Base-by-base conservation (phyloP, 2,329 filamentous ascomycete species). In the Bipolaris zeicola region DNA sequence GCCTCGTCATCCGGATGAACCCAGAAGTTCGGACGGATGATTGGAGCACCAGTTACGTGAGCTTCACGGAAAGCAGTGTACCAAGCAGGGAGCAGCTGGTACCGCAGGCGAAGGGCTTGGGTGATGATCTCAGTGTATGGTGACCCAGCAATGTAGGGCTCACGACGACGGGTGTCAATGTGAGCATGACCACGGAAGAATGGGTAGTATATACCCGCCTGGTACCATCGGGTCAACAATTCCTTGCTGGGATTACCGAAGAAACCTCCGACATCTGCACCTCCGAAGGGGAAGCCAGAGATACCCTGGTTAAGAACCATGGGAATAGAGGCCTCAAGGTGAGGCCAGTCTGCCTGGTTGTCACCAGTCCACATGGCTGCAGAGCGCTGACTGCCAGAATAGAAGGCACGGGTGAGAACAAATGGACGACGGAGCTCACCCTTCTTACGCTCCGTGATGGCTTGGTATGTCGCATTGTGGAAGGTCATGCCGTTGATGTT, bases 291-390 rank as follows among this genome's bases (percentile, higher is more conserved):
- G 76, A 90, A 98, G 6, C 95, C 95, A 1, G 92, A 87, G 65
- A 99, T 92, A 53, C 94, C 93, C 71, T 96, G 91, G 76, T 90
- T 95, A 38, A 99, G 81, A 22, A 96, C 82, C 95, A 99, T 99
- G 22, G 95, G 94, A 36, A 97, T 85, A 1, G 92, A 90, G 1
- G 88, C 90, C n/a, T 87, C 90, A 14, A 99, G 84, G 71, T 98
- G 93, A 16, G 88, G 87, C 95, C 95, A 99, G 22, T 86, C 88
- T 10, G 95, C 95, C 75, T 95, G 90, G 79, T 99, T 99, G 74
- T 99, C 95, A 58, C 95, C 95, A 18, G 95, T 99, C 95, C 95
- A 99, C 93, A 97, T 97, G 57, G 95, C 94, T 61, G 92, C 91
- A 39, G 91, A 80, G 54, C 94, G 88, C 78, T 99, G 95, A 52